A percentile compares a stretch with the other conserved stretches of the same genome.
phyloP scores from a whole-genome alignment of 1,284 basidiomycete genomes.

The Apiotrichum akiyoshidainum region DNA sequence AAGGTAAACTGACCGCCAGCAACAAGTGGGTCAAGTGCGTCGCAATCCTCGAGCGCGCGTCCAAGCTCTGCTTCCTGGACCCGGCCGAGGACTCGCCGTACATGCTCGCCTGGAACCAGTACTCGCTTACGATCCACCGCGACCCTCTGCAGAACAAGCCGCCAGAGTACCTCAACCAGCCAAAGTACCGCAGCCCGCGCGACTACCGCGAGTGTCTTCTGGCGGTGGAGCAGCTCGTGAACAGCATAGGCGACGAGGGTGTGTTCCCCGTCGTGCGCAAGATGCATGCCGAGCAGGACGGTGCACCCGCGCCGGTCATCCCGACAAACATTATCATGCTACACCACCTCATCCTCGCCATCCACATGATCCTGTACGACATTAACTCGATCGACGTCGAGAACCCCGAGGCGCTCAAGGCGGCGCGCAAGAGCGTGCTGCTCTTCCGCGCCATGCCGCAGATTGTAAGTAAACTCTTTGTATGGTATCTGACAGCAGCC shows the following conservation, averaged over 20 bases:
- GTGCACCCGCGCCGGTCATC: slow-evolving; percentile 27
- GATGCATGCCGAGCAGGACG: slow-evolving; percentile 33
- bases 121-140: slow-evolving; percentile 20
- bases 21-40: slow-evolving; percentile 36
- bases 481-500: slow-evolving; percentile 21
- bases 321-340: slow-evolving; percentile 32
- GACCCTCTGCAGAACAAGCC: slow-evolving; percentile 23
- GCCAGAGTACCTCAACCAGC: slow-evolving; percentile 38
- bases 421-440: slow-evolving; percentile 32
- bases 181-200: slow-evolving; percentile 38
- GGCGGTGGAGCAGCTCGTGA: slow-evolving; percentile 31
- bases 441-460: slow-evolving; percentile 34
- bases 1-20: background rate
- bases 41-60: slow-evolving; percentile 38
- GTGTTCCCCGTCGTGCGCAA: slow-evolving; percentile 36
- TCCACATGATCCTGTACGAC: slow-evolving; percentile 41
- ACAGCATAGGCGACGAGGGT: slow-evolving; percentile 36
- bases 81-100: slow-evolving; percentile 39
- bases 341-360: slow-evolving; percentile 40
- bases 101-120: slow-evolving; percentile 30
- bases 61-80: slow-evolving; percentile 41
- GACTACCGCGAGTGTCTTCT: slow-evolving; percentile 35
- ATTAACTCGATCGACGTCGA: slow-evolving; percentile 41
- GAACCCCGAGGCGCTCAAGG: slow-evolving; percentile 37
- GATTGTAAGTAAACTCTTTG: slow-evolving; percentile 24